Base-by-base conservation (phyloP, 1,139 yeast species). In the Candida sojae region DNA sequence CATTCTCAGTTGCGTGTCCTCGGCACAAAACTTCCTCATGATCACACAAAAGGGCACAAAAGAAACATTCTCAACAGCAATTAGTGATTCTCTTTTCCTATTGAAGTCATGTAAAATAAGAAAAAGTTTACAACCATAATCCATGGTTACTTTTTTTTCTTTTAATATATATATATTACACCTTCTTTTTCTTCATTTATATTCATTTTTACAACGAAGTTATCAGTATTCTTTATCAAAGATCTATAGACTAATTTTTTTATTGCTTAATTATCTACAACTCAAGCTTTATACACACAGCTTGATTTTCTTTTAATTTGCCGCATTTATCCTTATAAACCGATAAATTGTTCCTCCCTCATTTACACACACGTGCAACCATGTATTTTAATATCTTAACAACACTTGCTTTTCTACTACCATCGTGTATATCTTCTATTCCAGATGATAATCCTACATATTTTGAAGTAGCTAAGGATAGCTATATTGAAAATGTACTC, bases 401-500 rank as follows among this genome's bases (percentile, higher is more conserved):
- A 25, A 26, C 38, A 37, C 38, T 43, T 11, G 37, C 34, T n/a
- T 31, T 47, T 13, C 39, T 41, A 28, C 13, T 40, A 36, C 39
- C 47, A 13, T 11, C 30, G 8, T 26, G 34, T 12, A 23, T 40
- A 28, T 13, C 42, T n/a, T n/a, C n/a, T 11, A 5, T 28, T 7
- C 10, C 30, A 23, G 17, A 26, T 12, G 11, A 26, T 13, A 7
- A 42, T 17, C 32, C 46, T 12, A n/a, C 30, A 6, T 48, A 47
- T 12, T 54, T 51, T 43, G 50, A 51, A 28, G 52, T 52, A 4
- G 50, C 43, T 12, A 42, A 43, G 7, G 38, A 49, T 21, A 48
- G 45, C 39, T 48, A 44, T 40, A 48, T 54, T 7, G 38, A 48
- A 10, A 45, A 44, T n/a, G 43, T 50, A 34, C 44, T 53, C 26